These are phyloP conservation scores for Sporothrix dimorphospora DNA, from an alignment of 2,329 filamentous ascomycete species.

Conservation along the genomic window DNA sequence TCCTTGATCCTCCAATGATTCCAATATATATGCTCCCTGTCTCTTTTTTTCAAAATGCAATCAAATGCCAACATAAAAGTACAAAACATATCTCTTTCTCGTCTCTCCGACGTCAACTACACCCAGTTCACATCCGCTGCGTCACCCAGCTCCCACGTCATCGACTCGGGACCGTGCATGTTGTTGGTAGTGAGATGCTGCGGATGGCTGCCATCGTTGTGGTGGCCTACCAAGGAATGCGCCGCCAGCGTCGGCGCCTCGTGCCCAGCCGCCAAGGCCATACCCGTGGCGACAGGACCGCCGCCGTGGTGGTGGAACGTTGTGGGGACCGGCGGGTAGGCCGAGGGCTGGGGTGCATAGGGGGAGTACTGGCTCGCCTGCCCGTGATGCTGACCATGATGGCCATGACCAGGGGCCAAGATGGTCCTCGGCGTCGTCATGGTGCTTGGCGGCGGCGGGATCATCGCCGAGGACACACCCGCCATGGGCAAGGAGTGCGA, in stretches of 20 bases:
- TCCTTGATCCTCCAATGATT: too few species aligned
- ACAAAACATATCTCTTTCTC: too few species aligned
- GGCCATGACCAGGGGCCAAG: not conserved
- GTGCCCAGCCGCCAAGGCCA: not conserved
- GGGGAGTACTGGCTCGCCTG: too few species aligned
- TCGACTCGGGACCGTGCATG: not conserved
- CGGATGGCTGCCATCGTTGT: too few species aligned
- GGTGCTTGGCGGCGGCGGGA: not conserved
- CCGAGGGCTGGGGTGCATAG: not conserved
- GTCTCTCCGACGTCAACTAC: too few species aligned
- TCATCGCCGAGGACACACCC: slow-evolving; percentile 2
- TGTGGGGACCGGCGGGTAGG: slow-evolving; percentile 14
- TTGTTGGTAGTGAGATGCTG: too few species aligned
- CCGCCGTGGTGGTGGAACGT: not conserved
- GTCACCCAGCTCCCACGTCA: slow-evolving; percentile 21
- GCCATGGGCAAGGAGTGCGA: not conserved
- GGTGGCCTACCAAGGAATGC: not conserved
- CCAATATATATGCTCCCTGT: too few species aligned
- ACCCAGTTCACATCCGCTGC: not conserved
- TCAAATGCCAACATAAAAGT: too few species aligned
- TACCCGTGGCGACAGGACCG: not conserved
- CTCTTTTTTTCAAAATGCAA: too few species aligned
- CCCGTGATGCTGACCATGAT: not conserved
- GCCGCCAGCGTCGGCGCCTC: not conserved
- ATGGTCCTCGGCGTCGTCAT: slow-evolving; percentile 11